phyloP scores from a whole-genome alignment of 441 rosid species.

The Adansonia grandidieri region DNA sequence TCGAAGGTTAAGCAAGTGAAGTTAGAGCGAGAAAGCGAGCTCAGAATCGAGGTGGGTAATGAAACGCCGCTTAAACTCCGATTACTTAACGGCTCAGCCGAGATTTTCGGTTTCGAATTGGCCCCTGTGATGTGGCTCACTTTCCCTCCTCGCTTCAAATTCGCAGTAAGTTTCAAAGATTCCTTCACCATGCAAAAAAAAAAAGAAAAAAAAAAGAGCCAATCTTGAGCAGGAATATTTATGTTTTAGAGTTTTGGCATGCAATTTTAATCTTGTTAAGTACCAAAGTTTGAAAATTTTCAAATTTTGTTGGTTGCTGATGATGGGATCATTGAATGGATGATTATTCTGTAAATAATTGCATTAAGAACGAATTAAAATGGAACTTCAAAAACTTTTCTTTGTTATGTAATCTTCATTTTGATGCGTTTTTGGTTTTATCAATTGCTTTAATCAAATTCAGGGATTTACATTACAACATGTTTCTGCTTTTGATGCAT shows the following conservation, averaged over 20 bases:
- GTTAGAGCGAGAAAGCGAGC: slow-evolving; percentile 81
- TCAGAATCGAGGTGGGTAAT: slow-evolving; percentile 76
- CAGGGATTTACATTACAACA: background rate
- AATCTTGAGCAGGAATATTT: background rate
- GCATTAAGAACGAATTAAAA: background rate
- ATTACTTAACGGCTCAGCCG: slow-evolving; percentile 74
- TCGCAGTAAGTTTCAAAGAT: slow-evolving; percentile 57
- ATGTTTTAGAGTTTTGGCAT: background rate
- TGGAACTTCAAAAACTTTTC: background rate
- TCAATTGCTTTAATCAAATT: slow-evolving; percentile 4
- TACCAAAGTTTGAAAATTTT: background rate
- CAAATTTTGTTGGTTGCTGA: background rate
- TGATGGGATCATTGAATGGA: background rate
- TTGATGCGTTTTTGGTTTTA: background rate
- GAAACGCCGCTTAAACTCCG: slow-evolving; percentile 73
- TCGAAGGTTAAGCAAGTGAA: slow-evolving; percentile 67
- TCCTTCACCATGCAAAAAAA: background rate
- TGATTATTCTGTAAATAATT: background rate
- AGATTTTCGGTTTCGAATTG: slow-evolving; percentile 87
- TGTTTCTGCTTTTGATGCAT: background rate
- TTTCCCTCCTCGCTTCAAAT: slow-evolving; percentile 84
- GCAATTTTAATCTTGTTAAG: background rate
- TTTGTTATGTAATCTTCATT: background rate
- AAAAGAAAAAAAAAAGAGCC: background rate
- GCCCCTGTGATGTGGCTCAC: slow-evolving; percentile 90